Percentiles rank a stretch among this genome's conserved stretches.
phyloP scores from a whole-genome alignment of 768 basidiomycete species.

The Boletus insuetus region DNA sequence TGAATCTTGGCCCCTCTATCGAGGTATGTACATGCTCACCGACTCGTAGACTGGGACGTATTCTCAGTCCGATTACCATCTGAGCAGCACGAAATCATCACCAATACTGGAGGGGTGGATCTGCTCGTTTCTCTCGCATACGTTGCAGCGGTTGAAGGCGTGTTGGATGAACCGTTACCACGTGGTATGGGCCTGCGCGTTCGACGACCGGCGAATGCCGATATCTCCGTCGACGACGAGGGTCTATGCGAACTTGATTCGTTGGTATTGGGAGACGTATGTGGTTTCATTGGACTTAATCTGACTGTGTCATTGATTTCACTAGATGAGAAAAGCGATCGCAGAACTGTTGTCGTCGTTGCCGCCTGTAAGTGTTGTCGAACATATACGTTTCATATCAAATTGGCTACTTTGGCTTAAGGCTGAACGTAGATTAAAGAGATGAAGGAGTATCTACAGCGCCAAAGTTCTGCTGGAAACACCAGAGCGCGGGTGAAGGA shows the following conservation, averaged over 20 bases:
- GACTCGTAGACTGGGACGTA: neutral
- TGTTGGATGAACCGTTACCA: conserved; percentile 56
- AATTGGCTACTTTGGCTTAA: neutral
- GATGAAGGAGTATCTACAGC: conserved; percentile 57
- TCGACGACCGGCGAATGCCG: conserved; percentile 14
- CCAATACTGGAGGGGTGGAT: conserved; percentile 63
- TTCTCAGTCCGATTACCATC: neutral
- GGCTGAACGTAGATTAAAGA: conserved; percentile 42
- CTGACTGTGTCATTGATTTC: neutral
- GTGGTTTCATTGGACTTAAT: conserved; percentile 32
- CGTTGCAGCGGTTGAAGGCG: conserved; percentile 49
- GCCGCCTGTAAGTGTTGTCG: conserved; percentile 41
- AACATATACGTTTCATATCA: neutral
- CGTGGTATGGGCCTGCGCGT: conserved; percentile 61
- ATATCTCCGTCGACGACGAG: conserved; percentile 20
- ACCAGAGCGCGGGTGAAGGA: conserved; percentile 54
- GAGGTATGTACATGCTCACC: conserved; percentile 43
- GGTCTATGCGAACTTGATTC: conserved; percentile 54
- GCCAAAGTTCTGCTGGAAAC: conserved; percentile 48
- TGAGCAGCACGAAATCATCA: conserved; percentile 65
- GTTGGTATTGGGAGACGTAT: conserved; percentile 37
- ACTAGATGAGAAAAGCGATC: conserved; percentile 41
- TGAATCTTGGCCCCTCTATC: conserved; percentile 64
- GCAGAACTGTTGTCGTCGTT: conserved; percentile 42
- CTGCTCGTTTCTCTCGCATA: conserved; percentile 65